Evolutionary conservation across 257 asterid genomes (phyloP), one percentile per base, ranked within the genome.

Genomic region (Apocynum venetum): DNA sequence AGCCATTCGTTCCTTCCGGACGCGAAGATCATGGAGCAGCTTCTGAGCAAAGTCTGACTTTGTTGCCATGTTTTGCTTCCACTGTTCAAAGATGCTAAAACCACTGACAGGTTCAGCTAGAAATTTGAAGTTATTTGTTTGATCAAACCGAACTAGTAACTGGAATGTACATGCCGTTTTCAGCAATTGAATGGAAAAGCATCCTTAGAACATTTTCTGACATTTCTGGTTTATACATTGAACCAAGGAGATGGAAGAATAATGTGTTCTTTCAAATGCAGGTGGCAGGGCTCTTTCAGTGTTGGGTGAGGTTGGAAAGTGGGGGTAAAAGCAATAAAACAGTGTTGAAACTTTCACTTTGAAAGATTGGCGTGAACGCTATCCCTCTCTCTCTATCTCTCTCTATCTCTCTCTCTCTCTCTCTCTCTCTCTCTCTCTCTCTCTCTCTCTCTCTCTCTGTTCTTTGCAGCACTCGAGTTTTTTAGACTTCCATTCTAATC

Each of bases 21-120:
- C 71, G 38, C 93, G 92, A 56, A 94, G 97, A 87, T 94, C 98
- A 8, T 80, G 74, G 66, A 94, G 93, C 86, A 94, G 85, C 82
- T 94, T 94, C 92, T 94, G 97, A 0, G 97, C 97, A 61, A 94
- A 89, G 81, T 92, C 97, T 4, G 96, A 82, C 70, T 87, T 92
- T 4, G 87, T 40, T 1, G 93, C 79, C 97, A 93, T 92, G 76
- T 41, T 81, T 17, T 17, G 53, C 44, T 44, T 41, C 3, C 35
- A 36, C 53, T 57, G 1, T 9, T 35, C 8, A 20, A 53, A 46
- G 51, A 15, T 55, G 19, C 12, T 2, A 25, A 35, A 0, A 5
- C 38, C 76, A 73, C 35, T 2, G 20, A 69, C 41, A 19, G 52
- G 40, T 35, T 74, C 74, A 51, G 53, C 56, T 46, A 35, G 41